Conservation (phyloP, 2,329 filamentous ascomycete genomes). For the Emergomyces africanus region DNA sequence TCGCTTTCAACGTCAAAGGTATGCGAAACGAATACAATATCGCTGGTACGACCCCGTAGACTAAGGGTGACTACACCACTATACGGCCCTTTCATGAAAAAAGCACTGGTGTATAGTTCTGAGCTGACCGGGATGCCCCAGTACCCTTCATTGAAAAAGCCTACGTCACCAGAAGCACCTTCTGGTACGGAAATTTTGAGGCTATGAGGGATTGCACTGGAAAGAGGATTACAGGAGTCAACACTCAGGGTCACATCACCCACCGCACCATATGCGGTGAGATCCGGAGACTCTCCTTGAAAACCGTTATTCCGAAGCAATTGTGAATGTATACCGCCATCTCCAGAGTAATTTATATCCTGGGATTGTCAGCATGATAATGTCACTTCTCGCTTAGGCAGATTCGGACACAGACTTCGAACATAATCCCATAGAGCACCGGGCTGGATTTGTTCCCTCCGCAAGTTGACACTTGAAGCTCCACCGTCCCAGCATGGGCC, state of each 20-base stretch:
- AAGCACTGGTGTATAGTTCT: conserved; percentile 17
- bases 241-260: conserved; percentile 16
- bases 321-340: conserved; percentile 23
- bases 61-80: conserved; percentile 15
- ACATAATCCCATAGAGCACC: conserved; percentile 25
- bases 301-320: conserved; percentile 24
- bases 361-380: conserved; percentile 6
- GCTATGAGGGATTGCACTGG: conserved; percentile 17
- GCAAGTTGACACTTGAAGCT: conserved; percentile 1
- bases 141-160: conserved; percentile 36
- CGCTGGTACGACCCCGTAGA: conserved; percentile 16
- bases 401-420: conserved; percentile 17
- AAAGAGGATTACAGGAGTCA: conserved; percentile 16
- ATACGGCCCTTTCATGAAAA: conserved; percentile 23
- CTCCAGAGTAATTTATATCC: conserved; percentile 26
- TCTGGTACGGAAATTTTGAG: conserved; percentile 15
- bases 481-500: not conserved
- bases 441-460: conserved; percentile 17
- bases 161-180: conserved; percentile 17
- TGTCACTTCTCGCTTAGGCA: not conserved
- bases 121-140: conserved; percentile 19
- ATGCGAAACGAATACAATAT: conserved; percentile 16
- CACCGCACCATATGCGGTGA: conserved; percentile 18
- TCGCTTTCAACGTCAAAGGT: conserved; percentile 17
- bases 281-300: conserved; percentile 16